Base-by-base conservation (phyloP, 345 rosid species). In the Noccaea caerulescens region DNA sequence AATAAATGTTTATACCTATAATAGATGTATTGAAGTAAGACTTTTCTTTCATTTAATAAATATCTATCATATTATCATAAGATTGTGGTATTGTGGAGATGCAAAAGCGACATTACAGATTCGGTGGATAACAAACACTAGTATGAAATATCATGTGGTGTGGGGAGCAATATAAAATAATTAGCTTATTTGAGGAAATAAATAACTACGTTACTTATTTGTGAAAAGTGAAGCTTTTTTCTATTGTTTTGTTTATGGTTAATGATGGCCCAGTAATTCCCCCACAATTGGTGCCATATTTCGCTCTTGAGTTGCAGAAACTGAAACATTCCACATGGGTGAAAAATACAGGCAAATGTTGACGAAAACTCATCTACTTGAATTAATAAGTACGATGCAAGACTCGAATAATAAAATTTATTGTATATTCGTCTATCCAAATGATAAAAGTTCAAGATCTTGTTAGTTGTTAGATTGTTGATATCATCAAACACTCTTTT, bases 231-330 rank as follows among this genome's bases (percentile, higher is more conserved):
- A 32, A 41, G 1, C 12, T 11, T 3, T n/a, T 41, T 32, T 47
- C 23, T 58, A 30, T 27, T 27, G 30, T 27, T 27, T 27, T 27
- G 30, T 27, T 27, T 16, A 36, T 23, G 36, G 42, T 34, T 63
- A 6, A 49, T 47, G 6, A 39, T 49, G 20, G 20, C n/a, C 39
- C 47, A 52, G 59, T 59, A 23, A 60, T 68, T 44, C 30, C 33
- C 55, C 75, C 67, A 69, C 57, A 58, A 63, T 69, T 63, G 54
- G 58, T 57, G 79, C 71, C 79, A 47, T 43, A 47, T 39, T 46
- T 47, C 54, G 32, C 66, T 63, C 66, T 61, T 57, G 23, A 47
- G 63, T 33, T 45, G 13, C 53, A 18, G 7, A 58, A 18, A 12
- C 38, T 43, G 44, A 58, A 51, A 41, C 77, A 73, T 23, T 32